A percentile compares a stretch with the other conserved stretches of the same genome.
Evolutionary conservation across 495 filamentous ascomycete species (phyloP).

Genomic region (Penicillium steckii): DNA sequence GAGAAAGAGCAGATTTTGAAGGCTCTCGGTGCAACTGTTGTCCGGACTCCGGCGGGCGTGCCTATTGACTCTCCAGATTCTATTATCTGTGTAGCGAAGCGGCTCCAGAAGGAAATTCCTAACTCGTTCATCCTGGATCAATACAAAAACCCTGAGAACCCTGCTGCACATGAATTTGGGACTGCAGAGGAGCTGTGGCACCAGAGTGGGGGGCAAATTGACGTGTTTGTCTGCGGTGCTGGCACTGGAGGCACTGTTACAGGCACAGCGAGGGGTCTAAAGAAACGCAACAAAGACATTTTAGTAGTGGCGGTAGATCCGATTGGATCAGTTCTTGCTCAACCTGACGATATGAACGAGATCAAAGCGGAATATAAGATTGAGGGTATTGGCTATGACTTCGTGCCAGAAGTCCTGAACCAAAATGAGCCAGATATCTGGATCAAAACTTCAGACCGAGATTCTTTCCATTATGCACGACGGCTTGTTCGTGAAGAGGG

Average conservation of each 20-base stretch:
- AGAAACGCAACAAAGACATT: not conserved
- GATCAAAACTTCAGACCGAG: slow-evolving; percentile 85
- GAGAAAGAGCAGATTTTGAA: slow-evolving; percentile 85
- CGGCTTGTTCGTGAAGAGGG: slow-evolving; percentile 81
- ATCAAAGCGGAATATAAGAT: slow-evolving; percentile 65
- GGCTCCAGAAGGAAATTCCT: slow-evolving; percentile 83
- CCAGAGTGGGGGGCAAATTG: slow-evolving; percentile 76
- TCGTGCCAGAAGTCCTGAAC: slow-evolving; percentile 79
- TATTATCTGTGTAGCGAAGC: slow-evolving; percentile 77
- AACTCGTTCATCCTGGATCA: slow-evolving; percentile 88
- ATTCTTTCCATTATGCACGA: slow-evolving; percentile 74
- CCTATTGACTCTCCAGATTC: slow-evolving; percentile 81
- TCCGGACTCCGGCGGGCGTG: slow-evolving; percentile 83
- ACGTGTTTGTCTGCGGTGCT: slow-evolving; percentile 46
- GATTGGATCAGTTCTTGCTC: slow-evolving; percentile 1
- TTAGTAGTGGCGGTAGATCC: slow-evolving; percentile 2
- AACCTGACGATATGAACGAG: not conserved
- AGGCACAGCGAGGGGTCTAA: not conserved
- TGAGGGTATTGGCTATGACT: slow-evolving; percentile 89
- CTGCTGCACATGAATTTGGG: slow-evolving; percentile 55
- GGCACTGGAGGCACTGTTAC: not conserved
- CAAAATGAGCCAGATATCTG: slow-evolving; percentile 69
- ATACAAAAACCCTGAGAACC: slow-evolving; percentile 80
- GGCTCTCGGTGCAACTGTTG: slow-evolving; percentile 83
- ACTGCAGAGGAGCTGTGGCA: slow-evolving; percentile 80